These are phyloP conservation scores for Hypoxylon rubiginosum DNA, from an alignment of 2,329 filamentous ascomycete genomes.

Conservation along the genomic window DNA sequence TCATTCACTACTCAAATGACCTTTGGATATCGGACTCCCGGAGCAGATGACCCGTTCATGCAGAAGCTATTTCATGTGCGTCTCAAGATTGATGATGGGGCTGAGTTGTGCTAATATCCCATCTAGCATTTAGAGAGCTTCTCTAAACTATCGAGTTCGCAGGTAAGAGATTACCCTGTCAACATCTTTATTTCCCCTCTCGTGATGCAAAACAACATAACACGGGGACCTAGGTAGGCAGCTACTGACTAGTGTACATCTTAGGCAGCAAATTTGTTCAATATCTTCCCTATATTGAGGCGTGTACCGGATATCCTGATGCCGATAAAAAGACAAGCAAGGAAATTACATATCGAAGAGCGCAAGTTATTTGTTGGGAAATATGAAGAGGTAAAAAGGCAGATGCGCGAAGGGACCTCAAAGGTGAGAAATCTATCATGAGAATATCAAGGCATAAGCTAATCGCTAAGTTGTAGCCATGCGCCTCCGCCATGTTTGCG, in stretches of 20 bases:
- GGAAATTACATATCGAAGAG: constrained; percentile 59
- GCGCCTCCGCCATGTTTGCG: constrained; percentile 46
- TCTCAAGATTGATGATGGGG: no score
- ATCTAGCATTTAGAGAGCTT: no score
- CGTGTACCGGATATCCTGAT: constrained; percentile 59
- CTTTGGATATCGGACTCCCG: constrained; percentile 60
- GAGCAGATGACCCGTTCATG: constrained; percentile 58
- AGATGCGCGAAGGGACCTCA: constrained; percentile 47
- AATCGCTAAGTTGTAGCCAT: constrained; percentile 46
- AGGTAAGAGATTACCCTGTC: no score
- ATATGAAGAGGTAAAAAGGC: constrained; percentile 57
- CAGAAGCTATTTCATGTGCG: constrained; percentile 57
- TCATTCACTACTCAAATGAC: constrained; percentile 64
- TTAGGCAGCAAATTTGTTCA: constrained; percentile 57
- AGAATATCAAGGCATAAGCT: no score
- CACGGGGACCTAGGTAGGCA: no score
- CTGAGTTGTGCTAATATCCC: no score
- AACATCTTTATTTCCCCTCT: no score
- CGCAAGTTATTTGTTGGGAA: constrained; percentile 56
- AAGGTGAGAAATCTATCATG: no score
- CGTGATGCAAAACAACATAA: no score
- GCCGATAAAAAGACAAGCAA: constrained; percentile 56
- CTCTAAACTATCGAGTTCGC: no score
- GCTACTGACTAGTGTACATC: no score
- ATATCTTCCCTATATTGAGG: constrained; percentile 62